phyloP scores from a whole-genome alignment of 371 early-diverging fungal genomes.

The Funneliformis caledonium region DNA sequence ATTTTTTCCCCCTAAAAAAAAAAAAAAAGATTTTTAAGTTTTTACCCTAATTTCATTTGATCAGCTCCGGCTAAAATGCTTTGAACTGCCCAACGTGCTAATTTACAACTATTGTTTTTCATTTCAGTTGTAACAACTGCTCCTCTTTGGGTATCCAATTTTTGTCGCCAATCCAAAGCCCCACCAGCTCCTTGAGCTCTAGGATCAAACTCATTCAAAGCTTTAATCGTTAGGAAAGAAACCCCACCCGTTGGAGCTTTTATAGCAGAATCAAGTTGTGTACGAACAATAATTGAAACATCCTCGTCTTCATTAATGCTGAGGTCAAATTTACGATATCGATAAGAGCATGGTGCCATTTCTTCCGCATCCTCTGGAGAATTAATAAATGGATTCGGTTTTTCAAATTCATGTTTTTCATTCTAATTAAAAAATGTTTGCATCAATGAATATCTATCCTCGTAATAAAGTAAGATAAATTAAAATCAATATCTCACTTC shows the following conservation, averaged over 20 bases:
- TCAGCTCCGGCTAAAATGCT: slow-evolving; percentile 87
- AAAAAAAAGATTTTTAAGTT: neutral
- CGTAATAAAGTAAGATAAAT: neutral
- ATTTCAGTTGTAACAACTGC: slow-evolving; percentile 97
- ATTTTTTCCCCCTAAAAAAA: slow-evolving; percentile 1
- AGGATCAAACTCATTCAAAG: slow-evolving; percentile 93
- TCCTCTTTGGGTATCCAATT: slow-evolving; percentile 94
- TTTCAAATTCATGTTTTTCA: slow-evolving; percentile 56
- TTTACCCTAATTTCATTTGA: slow-evolving; percentile 87
- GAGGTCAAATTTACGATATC: slow-evolving; percentile 83
- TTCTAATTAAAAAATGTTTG: neutral
- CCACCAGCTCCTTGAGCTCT: slow-evolving; percentile 87
- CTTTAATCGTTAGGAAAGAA: slow-evolving; percentile 73
- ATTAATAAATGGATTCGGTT: slow-evolving; percentile 80
- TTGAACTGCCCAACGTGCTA: slow-evolving; percentile 95
- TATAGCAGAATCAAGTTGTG: slow-evolving; percentile 86
- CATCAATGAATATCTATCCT: neutral
- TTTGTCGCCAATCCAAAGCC: slow-evolving; percentile 93
- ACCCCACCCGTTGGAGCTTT: slow-evolving; percentile 63
- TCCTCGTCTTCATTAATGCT: slow-evolving; percentile 57
- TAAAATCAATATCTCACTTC: slow-evolving; percentile 41
- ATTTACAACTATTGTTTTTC: slow-evolving; percentile 96
- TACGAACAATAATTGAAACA: slow-evolving; percentile 80
- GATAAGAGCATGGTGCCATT: slow-evolving; percentile 80
- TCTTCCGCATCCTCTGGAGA: slow-evolving; percentile 60